Base-by-base conservation (phyloP, 1,139 yeast species). In the Geotrichum carabidarum region DNA sequence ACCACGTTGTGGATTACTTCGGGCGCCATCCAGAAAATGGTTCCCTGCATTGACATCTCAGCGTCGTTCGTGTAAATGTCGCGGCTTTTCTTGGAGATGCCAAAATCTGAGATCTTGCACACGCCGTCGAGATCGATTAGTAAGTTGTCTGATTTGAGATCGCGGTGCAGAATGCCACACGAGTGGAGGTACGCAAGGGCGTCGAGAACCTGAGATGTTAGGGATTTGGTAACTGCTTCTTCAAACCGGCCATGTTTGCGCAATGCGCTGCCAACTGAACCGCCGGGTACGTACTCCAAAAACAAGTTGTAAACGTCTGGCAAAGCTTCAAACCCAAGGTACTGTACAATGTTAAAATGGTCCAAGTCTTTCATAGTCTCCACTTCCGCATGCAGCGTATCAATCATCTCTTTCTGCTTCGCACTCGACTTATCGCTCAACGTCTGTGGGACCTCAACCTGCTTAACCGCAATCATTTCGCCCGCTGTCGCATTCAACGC, bases 1-100 rank as follows among this genome's bases (percentile, higher is more conserved):
- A 81, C 83, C 40, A 82, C 83, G 62, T 84, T 84, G 65, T 87
- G 89, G 55, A 93, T 90, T 58, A 94, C 96, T 68, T 93, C 99
- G 0, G 99, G 99, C 0, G 99, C 99, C 99, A 93, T 93, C 99
- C 99, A 93, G 68, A 91, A 93, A 2, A 93, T 90, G 0, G 99
- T 91, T 17, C 99, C 99, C 71, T 94, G 96, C 93, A 86, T 86
- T 12, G 97, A 90, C 95, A 91, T 87, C 57, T 89, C 96, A 1
- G 96, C 91, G 63, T 88, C 84, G 66, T 91, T 90, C 34, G 87
- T 84, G 68, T 93, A 93, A 41, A 93, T 87, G 67, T 93, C 93
- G 14, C 73, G 63, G 54, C 95, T 86, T 63, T 84, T 80, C 66
- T 89, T 91, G 48, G 97, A 90, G 56, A 93, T 94, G 42, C 99